Evolutionary conservation across 1,284 basidiomycete genomes (phyloP), one percentile per base, ranked within the genome.

Genomic region (Papiliotrema fonsecae): DNA sequence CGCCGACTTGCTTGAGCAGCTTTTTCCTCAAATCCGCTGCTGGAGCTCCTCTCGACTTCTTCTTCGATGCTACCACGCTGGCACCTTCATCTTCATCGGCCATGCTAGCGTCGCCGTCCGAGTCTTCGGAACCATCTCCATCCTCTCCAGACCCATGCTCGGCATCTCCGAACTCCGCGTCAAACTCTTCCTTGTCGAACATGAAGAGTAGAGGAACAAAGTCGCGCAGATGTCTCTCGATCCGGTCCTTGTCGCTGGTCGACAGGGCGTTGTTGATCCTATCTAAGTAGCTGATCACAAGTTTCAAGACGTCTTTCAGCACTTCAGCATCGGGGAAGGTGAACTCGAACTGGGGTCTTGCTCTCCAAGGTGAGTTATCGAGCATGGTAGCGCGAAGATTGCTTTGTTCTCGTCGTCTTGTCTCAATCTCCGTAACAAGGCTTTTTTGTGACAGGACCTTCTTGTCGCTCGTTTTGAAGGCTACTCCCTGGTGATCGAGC

Each of bases 391-490:
- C 85, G 1, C 87, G 82, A 62, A 82, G 83, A 54, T 87, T 84
- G 36, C 77, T 68, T 72, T 92, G 87, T 64, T 84, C 82, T 25
- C 81, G 78, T 64, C 87, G 85, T 52, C 85, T 77, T 37, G 77
- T 73, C 74, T 97, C 93, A 62, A 97, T 88, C 62, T 98, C 90
- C 37, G 78, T 80, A 40, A 97, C 83, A 63, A 98, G 87, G 54
- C 85, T 79, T 75, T 94, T 97, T 41, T 86, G 80, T 4, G 90
- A 94, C 65, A 96, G 87, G 45, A 82, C 83, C 78, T 97, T 97
- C 81, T 97, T 97, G 77, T 99, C 96, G 68, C 88, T 89, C 40
- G 81, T 79, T 77, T 97, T 97, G 83, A 96, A 96, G 55, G 82
- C 84, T 65, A 91, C 87, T 5, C 91, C 92, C 67, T 97, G 93